phyloP scores from a whole-genome alignment of 2,329 filamentous ascomycete species.

The Colletotrichum tabaci region DNA sequence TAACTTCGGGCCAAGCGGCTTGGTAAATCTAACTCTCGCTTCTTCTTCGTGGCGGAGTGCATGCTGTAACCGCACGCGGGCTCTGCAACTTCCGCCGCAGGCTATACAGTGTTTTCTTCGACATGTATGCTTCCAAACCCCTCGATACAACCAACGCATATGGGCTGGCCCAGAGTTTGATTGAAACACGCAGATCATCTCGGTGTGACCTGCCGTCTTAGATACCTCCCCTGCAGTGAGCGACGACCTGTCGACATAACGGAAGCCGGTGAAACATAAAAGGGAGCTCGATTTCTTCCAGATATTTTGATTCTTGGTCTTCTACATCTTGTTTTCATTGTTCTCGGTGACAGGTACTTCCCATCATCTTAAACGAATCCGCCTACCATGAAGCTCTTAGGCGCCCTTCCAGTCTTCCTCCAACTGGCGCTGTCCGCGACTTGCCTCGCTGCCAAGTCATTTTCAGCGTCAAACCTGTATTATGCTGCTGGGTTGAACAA shows the following conservation, averaged over 20 bases:
- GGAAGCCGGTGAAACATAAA: neutral
- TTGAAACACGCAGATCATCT: neutral
- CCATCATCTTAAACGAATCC: too few relatives aligned
- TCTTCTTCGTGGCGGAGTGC: neutral
- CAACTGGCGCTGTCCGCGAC: neutral
- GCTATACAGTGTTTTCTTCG: neutral
- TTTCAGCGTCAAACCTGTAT: conserved; percentile 47
- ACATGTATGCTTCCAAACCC: too few relatives aligned
- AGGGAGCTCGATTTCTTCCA: neutral
- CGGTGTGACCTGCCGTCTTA: neutral
- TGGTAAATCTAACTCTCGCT: neutral
- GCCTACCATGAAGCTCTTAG: neutral
- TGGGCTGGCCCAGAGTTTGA: neutral
- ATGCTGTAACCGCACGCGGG: neutral
- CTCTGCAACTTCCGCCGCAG: neutral
- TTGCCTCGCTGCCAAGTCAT: conserved; percentile 31
- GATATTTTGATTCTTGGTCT: neutral
- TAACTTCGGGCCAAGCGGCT: neutral
- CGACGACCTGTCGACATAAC: neutral
- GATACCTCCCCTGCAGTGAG: neutral
- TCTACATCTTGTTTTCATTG: too few relatives aligned
- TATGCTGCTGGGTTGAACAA: conserved; percentile 47
- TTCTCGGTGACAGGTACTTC: too few relatives aligned
- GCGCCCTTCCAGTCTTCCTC: neutral
- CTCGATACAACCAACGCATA: too few relatives aligned